A percentile compares a stretch with the other conserved stretches of the same genome.
Conservation (phyloP, 306 rosid species). For the Vicia villosa region DNA sequence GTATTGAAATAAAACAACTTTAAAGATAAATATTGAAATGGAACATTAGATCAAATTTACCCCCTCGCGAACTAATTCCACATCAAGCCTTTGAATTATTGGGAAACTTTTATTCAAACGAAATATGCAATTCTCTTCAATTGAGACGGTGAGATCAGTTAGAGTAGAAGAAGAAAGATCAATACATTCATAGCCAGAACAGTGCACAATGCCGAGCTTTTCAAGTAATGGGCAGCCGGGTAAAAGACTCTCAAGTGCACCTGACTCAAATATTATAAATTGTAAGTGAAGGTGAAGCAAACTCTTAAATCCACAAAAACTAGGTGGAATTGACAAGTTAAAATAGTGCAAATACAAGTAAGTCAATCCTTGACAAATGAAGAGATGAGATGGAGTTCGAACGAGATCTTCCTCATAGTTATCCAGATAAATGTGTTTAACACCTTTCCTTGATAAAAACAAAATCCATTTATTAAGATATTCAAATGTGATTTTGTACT, state of each 20-base stretch:
- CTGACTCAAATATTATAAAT: neutral
- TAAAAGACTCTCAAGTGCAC: conserved; percentile 13
- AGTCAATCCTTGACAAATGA: conserved; percentile 16
- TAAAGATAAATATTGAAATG: neutral
- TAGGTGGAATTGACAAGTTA: neutral
- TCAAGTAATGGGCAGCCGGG: conserved; percentile 8
- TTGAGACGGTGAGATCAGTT: neutral
- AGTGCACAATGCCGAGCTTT: neutral
- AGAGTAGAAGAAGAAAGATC: neutral
- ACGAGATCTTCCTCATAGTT: rapidly evolving
- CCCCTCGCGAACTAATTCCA: neutral
- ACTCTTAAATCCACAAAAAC: conserved; percentile 19
- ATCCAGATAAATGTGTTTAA: neutral
- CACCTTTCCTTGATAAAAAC: neutral
- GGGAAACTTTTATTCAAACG: conserved; percentile 5
- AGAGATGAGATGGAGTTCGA: conserved; percentile 25
- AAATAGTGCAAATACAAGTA: neutral
- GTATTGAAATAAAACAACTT: neutral
- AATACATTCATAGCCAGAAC: neutral
- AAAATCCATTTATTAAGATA: conserved; percentile 13
- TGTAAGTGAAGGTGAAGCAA: neutral
- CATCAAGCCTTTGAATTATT: neutral
- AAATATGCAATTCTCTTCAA: too few species aligned
- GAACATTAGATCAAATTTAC: neutral
- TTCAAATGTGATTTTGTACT: neutral